Evolutionary conservation across 257 asterid species (phyloP), one percentile per base, ranked within the genome.

Genomic region (Forsythia viridissima): DNA sequence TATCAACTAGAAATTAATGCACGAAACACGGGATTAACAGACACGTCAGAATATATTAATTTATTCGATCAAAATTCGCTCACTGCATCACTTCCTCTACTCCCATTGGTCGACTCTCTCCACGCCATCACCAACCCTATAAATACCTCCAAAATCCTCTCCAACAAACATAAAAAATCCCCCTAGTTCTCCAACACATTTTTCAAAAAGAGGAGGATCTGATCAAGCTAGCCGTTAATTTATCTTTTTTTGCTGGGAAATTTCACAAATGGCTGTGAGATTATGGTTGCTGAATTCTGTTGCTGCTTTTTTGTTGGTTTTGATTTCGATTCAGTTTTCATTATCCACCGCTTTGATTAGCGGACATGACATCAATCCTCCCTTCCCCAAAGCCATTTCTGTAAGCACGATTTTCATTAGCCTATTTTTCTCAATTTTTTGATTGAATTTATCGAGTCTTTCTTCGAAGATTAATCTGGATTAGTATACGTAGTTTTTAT

Each of bases 331-430:
- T 80, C 85, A 46, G 5, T 71, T 82, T 72, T 79, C 87, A 5
- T 37, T 66, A 41, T 83, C 86, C 10, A 66, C 83, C 21, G 91
- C 91, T 61, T 76, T 77, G 13, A 8, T 88, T 57, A 39, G 88
- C 51, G 52, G 77, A 66, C 84, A 80, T 21, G 90, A 88, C 39
- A 65, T 81, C 66, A 80, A 74, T 72, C 89, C 86, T 80, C 85
- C 87, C 44, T 80, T 85, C 41, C 88, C 97, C 18, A 92, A 89
- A 85, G 92, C 94, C 61, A 85, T 90, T 18, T 88, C 90, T 85
- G 97, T 86, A 83, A 88, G 16, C 63, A 21, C 36, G 6, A 20
- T 37, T 67, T 41, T 21, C n/a, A 20, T 12, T 15, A 6, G 34
- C 68, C 8, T 20, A 18, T 57, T 57, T 57, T 57, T 57, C 11